A percentile compares a stretch with the other conserved stretches of the same genome.
phyloP scores from a whole-genome alignment of 2,329 filamentous ascomycete species.

The Gliomastix tumulicola region DNA sequence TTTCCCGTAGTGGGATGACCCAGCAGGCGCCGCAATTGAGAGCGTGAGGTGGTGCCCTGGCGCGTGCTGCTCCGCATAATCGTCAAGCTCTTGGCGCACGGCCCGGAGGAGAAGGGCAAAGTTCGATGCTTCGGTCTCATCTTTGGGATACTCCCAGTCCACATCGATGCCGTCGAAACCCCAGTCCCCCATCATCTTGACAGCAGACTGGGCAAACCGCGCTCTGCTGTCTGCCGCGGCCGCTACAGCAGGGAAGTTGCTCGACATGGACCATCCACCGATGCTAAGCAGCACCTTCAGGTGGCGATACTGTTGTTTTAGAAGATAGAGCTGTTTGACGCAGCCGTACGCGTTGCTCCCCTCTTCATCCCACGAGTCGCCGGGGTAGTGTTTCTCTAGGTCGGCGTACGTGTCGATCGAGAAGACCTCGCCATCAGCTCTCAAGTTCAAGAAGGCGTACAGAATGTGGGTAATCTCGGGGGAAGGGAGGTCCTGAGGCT shows the following conservation, averaged over 20 bases:
- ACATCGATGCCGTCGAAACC: slow-evolving; percentile 51
- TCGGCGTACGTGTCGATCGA: slow-evolving; percentile 48
- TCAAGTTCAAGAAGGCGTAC: slow-evolving; percentile 31
- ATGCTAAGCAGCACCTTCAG: slow-evolving; percentile 76
- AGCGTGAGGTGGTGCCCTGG: slow-evolving; percentile 40
- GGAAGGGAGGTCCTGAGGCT: slow-evolving; percentile 61
- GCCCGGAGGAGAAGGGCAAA: slow-evolving; percentile 31
- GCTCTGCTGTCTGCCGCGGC: slow-evolving; percentile 52
- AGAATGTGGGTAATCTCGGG: slow-evolving; percentile 66
- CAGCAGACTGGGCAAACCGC: slow-evolving; percentile 61
- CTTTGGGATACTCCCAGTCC: slow-evolving; percentile 48
- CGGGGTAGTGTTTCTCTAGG: slow-evolving; percentile 59
- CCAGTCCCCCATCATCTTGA: slow-evolving; percentile 63
- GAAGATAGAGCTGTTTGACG: slow-evolving; percentile 67
- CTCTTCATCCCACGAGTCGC: slow-evolving; percentile 50
- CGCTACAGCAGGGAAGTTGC: slow-evolving; percentile 1
- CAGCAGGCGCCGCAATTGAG: slow-evolving; percentile 42
- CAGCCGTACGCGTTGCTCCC: slow-evolving; percentile 68
- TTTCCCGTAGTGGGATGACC: slow-evolving; percentile 36
- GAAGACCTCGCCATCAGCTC: slow-evolving; percentile 14
- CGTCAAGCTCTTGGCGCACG: slow-evolving; percentile 35
- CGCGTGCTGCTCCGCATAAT: slow-evolving; percentile 31
- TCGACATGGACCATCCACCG: slow-evolving; percentile 65
- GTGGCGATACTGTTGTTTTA: slow-evolving; percentile 70
- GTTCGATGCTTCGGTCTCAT: slow-evolving; percentile 27